These are phyloP conservation scores for Colletotrichum neosansevieriae DNA, from an alignment of 2,329 filamentous ascomycete genomes.

Conservation along the genomic window DNA sequence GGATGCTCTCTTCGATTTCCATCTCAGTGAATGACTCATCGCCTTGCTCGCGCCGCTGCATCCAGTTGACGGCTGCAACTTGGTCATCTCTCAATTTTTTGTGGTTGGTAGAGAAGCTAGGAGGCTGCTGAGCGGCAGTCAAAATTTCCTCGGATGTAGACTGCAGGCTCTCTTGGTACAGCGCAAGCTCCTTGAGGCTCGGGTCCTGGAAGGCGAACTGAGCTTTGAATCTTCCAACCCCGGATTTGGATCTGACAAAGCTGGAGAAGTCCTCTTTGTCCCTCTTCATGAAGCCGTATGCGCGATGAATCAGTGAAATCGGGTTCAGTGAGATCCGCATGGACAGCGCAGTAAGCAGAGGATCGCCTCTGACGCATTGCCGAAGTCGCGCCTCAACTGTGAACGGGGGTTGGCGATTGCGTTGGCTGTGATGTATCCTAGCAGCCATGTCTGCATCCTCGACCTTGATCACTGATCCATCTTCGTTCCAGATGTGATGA, in stretches of 20 bases:
- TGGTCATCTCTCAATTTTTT: slow-evolving; percentile 43
- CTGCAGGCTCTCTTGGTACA: slow-evolving; percentile 48
- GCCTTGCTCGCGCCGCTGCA: slow-evolving; percentile 43
- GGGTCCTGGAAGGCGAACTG: slow-evolving; percentile 24
- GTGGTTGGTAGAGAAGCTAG: slow-evolving; percentile 36
- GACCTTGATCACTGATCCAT: slow-evolving; percentile 22
- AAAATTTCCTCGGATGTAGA: background rate
- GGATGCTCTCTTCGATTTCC: slow-evolving; percentile 54
- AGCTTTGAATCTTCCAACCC: slow-evolving; percentile 7
- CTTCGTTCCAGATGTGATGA: slow-evolving; percentile 15
- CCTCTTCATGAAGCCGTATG: slow-evolving; percentile 36
- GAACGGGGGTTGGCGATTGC: background rate
- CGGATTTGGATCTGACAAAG: slow-evolving; percentile 5
- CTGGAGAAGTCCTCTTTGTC: slow-evolving; percentile 5
- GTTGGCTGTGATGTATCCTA: background rate
- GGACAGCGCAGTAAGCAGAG: background rate
- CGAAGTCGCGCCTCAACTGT: slow-evolving; percentile 7
- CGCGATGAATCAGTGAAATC: slow-evolving; percentile 39
- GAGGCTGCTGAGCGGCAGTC: slow-evolving; percentile 8
- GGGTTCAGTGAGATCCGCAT: slow-evolving; percentile 40
- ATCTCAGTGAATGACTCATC: slow-evolving; percentile 48
- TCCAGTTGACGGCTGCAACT: slow-evolving; percentile 43
- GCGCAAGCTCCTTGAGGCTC: slow-evolving; percentile 31
- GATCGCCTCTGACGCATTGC: background rate
- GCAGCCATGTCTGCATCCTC: slow-evolving; percentile 13